Evolutionary conservation across 208 protist genomes (phyloP), one percentile per base, ranked within the genome.

Genomic region (Wallacemonas sp.): DNA sequence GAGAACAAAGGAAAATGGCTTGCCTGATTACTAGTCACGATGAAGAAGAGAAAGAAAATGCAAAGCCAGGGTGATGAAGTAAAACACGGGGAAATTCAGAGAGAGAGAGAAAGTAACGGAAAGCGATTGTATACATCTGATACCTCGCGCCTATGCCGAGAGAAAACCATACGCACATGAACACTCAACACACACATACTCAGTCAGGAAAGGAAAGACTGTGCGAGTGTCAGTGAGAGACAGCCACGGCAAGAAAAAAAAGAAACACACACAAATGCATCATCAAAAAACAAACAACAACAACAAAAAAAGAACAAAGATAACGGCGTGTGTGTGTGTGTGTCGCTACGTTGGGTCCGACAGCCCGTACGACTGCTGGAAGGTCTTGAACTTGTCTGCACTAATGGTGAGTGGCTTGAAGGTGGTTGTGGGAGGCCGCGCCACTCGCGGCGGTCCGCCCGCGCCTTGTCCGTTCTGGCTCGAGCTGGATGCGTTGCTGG

Each of bases 341-440:
- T n/a, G n/a, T n/a, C n/a, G n/a, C n/a, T n/a, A n/a, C n/a, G n/a
- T n/a, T n/a, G n/a, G n/a, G n/a, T n/a, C n/a, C n/a, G n/a, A n/a
- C n/a, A n/a, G n/a, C n/a, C 52, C 52, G 19, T 58, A 58, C 29
- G 52, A 12, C 19, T 58, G 52, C 1, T 58, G 52, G 29, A 41
- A 58, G 12, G n/a, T 8, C 52, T 58, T 58, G 1, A 58, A 41
- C 32, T 38, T 34, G 19, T 58, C 52, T 33, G 24, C 29, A 19
- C n/a, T 58, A 16, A 58, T 39, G 3, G 52, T 39, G 30, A 58
- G 52, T 17, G 52, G 52, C 29, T 58, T 34, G 52, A 58, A 58
- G 30, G 52, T 41, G 6, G 52, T 39, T 6, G 52, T 30, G 0
- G 52, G 52, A 11, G 52, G 52, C 8, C 52, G 52, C 9, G 17